A percentile compares a stretch with the other conserved stretches of the same genome.
These are phyloP conservation scores for Candida maltosa DNA, from an alignment of 805 yeast genomes.

Conservation along the genomic window DNA sequence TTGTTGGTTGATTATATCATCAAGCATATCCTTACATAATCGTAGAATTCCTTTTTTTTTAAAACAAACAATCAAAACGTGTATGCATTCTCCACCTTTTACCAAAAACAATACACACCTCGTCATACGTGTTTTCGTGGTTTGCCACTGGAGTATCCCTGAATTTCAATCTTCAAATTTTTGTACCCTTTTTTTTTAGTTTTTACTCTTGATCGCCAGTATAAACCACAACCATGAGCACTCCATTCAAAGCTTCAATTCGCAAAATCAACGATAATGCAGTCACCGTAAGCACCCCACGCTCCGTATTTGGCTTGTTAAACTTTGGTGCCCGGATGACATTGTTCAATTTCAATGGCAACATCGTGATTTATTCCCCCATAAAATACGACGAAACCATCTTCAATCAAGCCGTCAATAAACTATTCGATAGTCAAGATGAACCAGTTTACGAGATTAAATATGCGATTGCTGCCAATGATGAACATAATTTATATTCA, in stretches of 20 bases:
- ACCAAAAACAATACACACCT: no score
- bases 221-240: no score
- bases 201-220: no score
- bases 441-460: constrained; percentile 9
- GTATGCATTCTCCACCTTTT: no score
- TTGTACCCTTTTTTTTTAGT: no score
- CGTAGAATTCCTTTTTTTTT: no score
- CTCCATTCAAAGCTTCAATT: constrained; percentile 5
- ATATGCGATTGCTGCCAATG: constrained; percentile 53
- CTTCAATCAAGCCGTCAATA: constrained; percentile 20
- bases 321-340: constrained; percentile 6
- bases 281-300: constrained; percentile 5
- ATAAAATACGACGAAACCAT: not conserved
- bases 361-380: constrained; percentile 5
- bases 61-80: no score
- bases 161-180: no score
- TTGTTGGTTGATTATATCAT: no score
- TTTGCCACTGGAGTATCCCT: no score
- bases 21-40: no score
- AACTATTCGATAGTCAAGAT: constrained; percentile 14
- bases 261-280: constrained; percentile 4
- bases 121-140: no score
- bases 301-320: not conserved
- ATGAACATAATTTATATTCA: constrained; percentile 57
- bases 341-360: constrained; percentile 3